Evolutionary conservation across 768 basidiomycete species (phyloP).

Genomic region (Kondoa subrosea): DNA sequence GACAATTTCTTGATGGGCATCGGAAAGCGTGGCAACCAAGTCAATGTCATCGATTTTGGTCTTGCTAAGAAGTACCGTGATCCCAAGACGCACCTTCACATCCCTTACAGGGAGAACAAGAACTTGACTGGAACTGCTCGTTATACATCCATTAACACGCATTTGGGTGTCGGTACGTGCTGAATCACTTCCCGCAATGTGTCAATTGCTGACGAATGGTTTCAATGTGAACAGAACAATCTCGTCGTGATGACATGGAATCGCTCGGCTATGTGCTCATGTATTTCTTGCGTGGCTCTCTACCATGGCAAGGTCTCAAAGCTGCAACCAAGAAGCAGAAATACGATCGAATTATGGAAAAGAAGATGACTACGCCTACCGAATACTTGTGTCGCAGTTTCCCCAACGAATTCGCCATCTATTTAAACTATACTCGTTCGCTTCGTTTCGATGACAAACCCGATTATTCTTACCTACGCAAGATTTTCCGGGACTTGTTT

Average conservation of each 20-base stretch:
- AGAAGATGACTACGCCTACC: constrained; percentile 98
- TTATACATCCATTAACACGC: constrained; percentile 98
- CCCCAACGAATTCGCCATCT: constrained; percentile 98
- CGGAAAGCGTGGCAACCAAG: constrained; percentile 96
- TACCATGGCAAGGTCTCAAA: constrained; percentile 99
- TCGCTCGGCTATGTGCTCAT: constrained; percentile 97
- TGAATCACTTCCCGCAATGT: background rate
- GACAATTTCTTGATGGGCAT: constrained; percentile 99
- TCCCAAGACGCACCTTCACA: constrained; percentile 98
- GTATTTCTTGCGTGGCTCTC: constrained; percentile 97
- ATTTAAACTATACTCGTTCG: constrained; percentile 96
- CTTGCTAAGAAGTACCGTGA: constrained; percentile 99
- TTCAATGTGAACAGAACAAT: constrained; percentile 47
- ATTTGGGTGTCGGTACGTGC: constrained; percentile 56
- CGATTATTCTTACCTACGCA: constrained; percentile 97
- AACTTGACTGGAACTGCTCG: constrained; percentile 96
- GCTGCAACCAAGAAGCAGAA: constrained; percentile 99
- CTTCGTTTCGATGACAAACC: constrained; percentile 99
- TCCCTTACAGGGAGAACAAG: constrained; percentile 99
- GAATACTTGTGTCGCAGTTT: constrained; percentile 97
- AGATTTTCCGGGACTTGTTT: constrained; percentile 63
- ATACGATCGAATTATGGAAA: constrained; percentile 99
- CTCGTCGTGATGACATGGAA: constrained; percentile 92
- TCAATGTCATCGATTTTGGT: constrained; percentile 92
- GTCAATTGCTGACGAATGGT: too few relatives aligned